Base-by-base conservation (phyloP, 306 rosid species). In the Acacia melanoxylon region DNA sequence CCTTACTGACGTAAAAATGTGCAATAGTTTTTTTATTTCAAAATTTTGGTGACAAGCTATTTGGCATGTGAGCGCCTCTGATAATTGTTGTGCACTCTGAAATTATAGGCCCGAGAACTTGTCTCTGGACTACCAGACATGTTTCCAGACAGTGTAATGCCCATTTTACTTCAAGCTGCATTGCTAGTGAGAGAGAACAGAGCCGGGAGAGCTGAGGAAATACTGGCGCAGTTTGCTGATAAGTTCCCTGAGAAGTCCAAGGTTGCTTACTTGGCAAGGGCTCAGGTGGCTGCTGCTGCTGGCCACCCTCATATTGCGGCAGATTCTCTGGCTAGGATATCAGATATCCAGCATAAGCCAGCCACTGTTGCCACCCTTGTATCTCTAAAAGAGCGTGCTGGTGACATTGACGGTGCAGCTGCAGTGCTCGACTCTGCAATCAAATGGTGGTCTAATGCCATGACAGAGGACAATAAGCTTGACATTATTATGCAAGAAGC, bases 301-400 rank as follows among this genome's bases (percentile, higher is more conserved):
- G 89, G 93, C 76, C 98, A 92, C 65, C 97, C 90, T 78, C 94
- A 92, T 79, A 83, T 93, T 78, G 99, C 99, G 40, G 95, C 97
- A 0, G 98, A 93, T 82, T 95, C 99, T 80, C 89, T 93, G 56
- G 81, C 91, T 71, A 92, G 82, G 87, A 92, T 95, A 85, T 84
- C 91, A 0, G 97, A 91, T 87, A 92, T 95, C 75, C 97, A 92
- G 82, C 97, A 93, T 86, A 91, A 85, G 94, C 98, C 98, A 29
- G 98, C 98, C 69, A 95, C 98, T 74, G 92, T 92, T 75, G 98
- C 99, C 76, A 95, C 99, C 68, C 90, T 95, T 49, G 99, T 93
- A 72, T 86, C 98, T 82, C 90, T 95, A 37, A 92, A 87, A 87
- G 99, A 95, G 79, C 94, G 92, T 72, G 94, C 94, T 5, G 97